Base-by-base conservation (phyloP, 768 basidiomycete genomes). In the Brasilioporus rufonigricans region DNA sequence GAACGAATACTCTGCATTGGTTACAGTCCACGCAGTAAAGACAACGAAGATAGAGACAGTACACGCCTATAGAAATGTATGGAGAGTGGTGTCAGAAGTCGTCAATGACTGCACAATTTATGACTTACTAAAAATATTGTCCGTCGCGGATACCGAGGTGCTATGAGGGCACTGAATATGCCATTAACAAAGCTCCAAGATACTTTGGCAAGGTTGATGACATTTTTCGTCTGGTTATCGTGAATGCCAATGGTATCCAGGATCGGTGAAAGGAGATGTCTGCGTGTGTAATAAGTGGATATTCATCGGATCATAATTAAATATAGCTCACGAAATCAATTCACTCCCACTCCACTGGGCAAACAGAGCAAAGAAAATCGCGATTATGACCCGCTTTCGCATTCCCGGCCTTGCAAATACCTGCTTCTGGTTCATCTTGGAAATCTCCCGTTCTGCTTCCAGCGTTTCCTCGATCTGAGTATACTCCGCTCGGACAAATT, bases 381-480 rank as follows among this genome's bases (percentile, higher is more conserved):
- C 31, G 13, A 64, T 39, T n/a, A n/a, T n/a, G n/a, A n/a, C n/a
- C n/a, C n/a, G n/a, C n/a, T n/a, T n/a, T n/a, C n/a, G n/a, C n/a
- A 4, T 56, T 32, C 39, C 5, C 63, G 63, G 31, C 47, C 62
- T 21, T 53, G 53, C 53, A 56, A 65, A 48, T 5, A 40, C 2
- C 1, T 21, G 39, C 5, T 19, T 55, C 31, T 18, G 29, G 24
- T 11, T 44, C 32, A 35, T 46, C 10, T 35, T 21, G 2, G 60
- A 5, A 9, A 39, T 16, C 38, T 29, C 47, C 6, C 52, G 24
- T 27, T 65, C 63, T 6, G 36, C 44, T 61, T 80, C 77, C 5
- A 85, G 63, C 0, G 83, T n/a, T n/a, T n/a, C n/a, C n/a, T n/a
- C n/a, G n/a, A n/a, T n/a, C n/a, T n/a, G n/a, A n/a, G n/a, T n/a